Conservation (phyloP, 257 asterid species). For the Fraxinus quadrangulata region DNA sequence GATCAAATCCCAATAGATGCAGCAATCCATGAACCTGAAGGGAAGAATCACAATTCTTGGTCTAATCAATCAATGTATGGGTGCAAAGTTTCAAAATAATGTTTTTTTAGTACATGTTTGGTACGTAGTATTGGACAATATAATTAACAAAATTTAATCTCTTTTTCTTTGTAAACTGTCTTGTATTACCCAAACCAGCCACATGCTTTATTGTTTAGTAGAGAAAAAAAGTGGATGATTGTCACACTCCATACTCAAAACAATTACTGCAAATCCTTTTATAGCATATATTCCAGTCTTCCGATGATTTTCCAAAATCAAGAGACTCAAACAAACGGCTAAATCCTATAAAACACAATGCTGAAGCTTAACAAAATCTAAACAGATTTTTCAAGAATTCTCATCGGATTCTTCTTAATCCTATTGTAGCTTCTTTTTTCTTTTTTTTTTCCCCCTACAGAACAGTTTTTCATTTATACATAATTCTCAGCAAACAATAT, state of each 20-base stretch:
- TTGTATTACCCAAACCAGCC: neutral
- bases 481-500: neutral
- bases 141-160: neutral
- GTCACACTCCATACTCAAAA: constrained; percentile 9
- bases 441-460: neutral
- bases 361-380: constrained; percentile 11
- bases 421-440: neutral
- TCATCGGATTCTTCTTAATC: constrained; percentile 3
- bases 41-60: constrained; percentile 18
- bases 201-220: neutral
- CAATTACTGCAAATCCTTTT: neutral
- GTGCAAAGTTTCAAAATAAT: neutral
- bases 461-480: neutral
- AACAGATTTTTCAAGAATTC: constrained; percentile 12
- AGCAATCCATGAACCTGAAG: constrained; percentile 92
- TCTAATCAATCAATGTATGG: constrained; percentile 9
- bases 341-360: constrained; percentile 12
- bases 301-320: neutral
- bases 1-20: constrained; percentile 97
- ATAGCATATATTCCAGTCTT: constrained; percentile 7
- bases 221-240: constrained; percentile 19
- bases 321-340: constrained; percentile 8
- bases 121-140: constrained; percentile 4
- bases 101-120: neutral
- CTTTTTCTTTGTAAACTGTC: neutral